These are phyloP conservation scores for Neonothopanus nambi DNA, from an alignment of 1,284 basidiomycete genomes.

Conservation along the genomic window DNA sequence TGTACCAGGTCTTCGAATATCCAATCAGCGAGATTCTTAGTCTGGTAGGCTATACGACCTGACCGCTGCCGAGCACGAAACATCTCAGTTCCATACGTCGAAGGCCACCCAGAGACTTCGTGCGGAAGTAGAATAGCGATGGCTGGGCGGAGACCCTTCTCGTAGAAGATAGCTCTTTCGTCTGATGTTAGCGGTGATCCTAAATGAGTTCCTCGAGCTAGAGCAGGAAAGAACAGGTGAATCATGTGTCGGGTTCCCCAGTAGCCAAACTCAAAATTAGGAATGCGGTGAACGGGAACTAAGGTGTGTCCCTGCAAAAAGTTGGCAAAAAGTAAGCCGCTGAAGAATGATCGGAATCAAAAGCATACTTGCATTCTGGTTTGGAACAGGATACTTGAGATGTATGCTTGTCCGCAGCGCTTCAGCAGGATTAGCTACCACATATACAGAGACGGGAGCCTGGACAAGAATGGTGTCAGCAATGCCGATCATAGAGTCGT, in stretches of 20 bases:
- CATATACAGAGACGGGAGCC: constrained; percentile 9
- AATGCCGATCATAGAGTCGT: constrained; percentile 21
- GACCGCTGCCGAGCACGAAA: constrained; percentile 18
- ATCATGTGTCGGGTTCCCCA: constrained; percentile 23
- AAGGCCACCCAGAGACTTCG: constrained; percentile 23
- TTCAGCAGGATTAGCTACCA: constrained; percentile 3
- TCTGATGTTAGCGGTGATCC: constrained; percentile 13
- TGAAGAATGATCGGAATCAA: background rate
- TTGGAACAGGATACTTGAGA: background rate
- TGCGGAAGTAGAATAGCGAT: constrained; percentile 9
- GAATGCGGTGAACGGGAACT: constrained; percentile 25
- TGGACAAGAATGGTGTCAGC: constrained; percentile 10
- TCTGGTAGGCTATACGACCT: constrained; percentile 19
- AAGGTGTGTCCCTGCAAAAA: too few relatives aligned
- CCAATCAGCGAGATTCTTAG: constrained; percentile 17
- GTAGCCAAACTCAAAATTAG: constrained; percentile 26
- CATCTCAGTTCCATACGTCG: constrained; percentile 19
- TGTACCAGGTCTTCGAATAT: constrained; percentile 10
- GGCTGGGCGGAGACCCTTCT: constrained; percentile 26
- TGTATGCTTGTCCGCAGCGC: constrained; percentile 9
- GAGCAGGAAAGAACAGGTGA: constrained; percentile 23
- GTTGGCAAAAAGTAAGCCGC: background rate
- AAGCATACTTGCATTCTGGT: background rate
- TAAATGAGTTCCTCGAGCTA: constrained; percentile 13
- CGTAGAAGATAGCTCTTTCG: constrained; percentile 21